Base-by-base conservation (phyloP, 2,329 filamentous ascomycete genomes). In the Ambrosiella cleistominuta region DNA sequence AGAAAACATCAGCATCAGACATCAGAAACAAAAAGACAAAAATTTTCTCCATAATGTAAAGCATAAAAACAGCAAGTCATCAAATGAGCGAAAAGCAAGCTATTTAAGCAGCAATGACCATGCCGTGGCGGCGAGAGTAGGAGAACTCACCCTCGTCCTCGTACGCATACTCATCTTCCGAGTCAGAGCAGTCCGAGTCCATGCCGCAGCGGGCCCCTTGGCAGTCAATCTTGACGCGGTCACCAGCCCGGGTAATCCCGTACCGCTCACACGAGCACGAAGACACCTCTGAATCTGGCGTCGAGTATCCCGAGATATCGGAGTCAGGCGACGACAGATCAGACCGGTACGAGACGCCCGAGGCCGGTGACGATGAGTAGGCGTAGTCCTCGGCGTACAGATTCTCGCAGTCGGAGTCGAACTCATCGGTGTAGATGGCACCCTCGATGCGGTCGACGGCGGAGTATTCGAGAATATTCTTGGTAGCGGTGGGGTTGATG, bases 171-270 rank as follows among this genome's bases (percentile, higher is more conserved):
- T 67, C 65, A 47, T 63, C 64, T 59, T 83, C 80, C 57, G 75
- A 79, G 62, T 85, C 81, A 3, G 57, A 57, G 44, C 60, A 60
- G 63, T 79, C 80, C 73, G 86, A 93, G 44, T 60, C 57, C 6
- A 12, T 2, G 67, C 88, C 87, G 73, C 91, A 96, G 69, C 88
- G 84, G 62, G 82, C 76, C 65, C 91, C 91, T 65, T 89, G 89
- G 68, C 91, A 97, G 80, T 96, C 90, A 70, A 96, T 82, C 80
- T 91, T 93, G 79, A 97, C 86, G 67, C 90, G 84, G 71, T 94
- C 86, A 68, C 90, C 89, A 70, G 85, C 83, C 73, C 89, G 86
- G 63, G 90, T 96, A 76, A 97, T 95, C 66, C 90, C 91, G 75
- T 93, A 96, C 74, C 90, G 87, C 72, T 96, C 88, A 74, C 91